Conservation (phyloP, 148 eudicot species). For the Rhododendron kiyosumense region DNA sequence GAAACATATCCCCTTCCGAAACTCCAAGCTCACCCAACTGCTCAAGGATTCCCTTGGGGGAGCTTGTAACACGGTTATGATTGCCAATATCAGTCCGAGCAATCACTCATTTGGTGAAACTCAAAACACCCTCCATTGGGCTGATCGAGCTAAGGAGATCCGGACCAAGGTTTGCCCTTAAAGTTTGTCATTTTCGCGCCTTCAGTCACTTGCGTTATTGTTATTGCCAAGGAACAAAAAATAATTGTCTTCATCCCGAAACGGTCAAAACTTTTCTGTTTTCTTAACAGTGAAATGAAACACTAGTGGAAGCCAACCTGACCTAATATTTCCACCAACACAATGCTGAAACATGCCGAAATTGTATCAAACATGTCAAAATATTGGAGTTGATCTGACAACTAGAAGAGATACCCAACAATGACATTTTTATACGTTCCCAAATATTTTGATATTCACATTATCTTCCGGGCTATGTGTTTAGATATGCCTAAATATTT, state of each 20-base stretch:
- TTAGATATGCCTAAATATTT: not conserved
- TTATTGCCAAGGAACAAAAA: not conserved
- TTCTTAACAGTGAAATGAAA: not conserved
- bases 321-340: not conserved
- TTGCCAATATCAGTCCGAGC: slow-evolving; percentile 82
- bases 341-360: not conserved
- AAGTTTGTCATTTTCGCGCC: not conserved
- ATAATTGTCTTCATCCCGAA: not conserved
- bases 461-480: not conserved
- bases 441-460: not conserved
- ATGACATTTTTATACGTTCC: not conserved
- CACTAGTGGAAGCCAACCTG: not conserved
- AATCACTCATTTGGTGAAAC: slow-evolving; percentile 77
- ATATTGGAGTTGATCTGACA: not conserved
- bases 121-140: slow-evolving; percentile 95
- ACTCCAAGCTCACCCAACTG: slow-evolving; percentile 90
- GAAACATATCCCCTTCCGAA: slow-evolving; percentile 86
- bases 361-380: not conserved
- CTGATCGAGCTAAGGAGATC: slow-evolving; percentile 90
- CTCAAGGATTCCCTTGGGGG: slow-evolving; percentile 90
- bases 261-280: not conserved
- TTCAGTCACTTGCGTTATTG: not conserved
- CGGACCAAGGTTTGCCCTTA: slow-evolving; percentile 51
- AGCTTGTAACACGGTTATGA: slow-evolving; percentile 89
- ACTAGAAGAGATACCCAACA: not conserved